phyloP scores from a whole-genome alignment of 2,329 filamentous ascomycete species.

The Clarireedia paspali region DNA sequence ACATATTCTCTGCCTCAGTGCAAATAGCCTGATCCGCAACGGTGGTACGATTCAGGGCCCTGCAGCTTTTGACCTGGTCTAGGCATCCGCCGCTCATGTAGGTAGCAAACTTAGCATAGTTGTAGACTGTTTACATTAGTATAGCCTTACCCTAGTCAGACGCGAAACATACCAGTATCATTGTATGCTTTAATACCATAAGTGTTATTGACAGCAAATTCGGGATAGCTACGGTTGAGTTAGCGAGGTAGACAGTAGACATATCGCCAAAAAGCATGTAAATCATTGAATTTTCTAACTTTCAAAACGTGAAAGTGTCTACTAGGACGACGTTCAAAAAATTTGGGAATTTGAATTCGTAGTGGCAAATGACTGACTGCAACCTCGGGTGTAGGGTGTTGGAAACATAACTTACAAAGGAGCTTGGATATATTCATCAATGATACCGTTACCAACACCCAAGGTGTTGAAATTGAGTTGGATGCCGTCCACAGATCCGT shows the following conservation, averaged over 20 bases:
- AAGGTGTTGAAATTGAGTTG: constrained; percentile 52
- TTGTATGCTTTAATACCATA: constrained; percentile 26
- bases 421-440: constrained; percentile 54
- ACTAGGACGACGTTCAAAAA: too few relatives aligned
- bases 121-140: constrained; percentile 34
- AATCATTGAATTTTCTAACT: neutral
- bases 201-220: constrained; percentile 41
- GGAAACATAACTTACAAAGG: constrained; percentile 13
- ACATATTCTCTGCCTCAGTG: constrained; percentile 45
- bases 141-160: neutral
- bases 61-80: constrained; percentile 41
- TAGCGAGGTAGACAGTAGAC: too few relatives aligned
- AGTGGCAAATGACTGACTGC: too few relatives aligned
- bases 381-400: too few relatives aligned
- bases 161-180: constrained; percentile 13
- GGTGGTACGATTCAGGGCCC: constrained; percentile 36
- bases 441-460: constrained; percentile 61
- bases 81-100: constrained; percentile 33
- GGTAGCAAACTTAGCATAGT: constrained; percentile 44
- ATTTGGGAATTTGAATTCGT: too few relatives aligned
- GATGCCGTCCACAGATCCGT: constrained; percentile 41
- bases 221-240: constrained; percentile 18
- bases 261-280: too few relatives aligned
- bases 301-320: too few relatives aligned
- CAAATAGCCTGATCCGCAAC: constrained; percentile 35